Evolutionary conservation across 2,329 filamentous ascomycete genomes (phyloP).

Genomic region (Pseudonectria buxi): DNA sequence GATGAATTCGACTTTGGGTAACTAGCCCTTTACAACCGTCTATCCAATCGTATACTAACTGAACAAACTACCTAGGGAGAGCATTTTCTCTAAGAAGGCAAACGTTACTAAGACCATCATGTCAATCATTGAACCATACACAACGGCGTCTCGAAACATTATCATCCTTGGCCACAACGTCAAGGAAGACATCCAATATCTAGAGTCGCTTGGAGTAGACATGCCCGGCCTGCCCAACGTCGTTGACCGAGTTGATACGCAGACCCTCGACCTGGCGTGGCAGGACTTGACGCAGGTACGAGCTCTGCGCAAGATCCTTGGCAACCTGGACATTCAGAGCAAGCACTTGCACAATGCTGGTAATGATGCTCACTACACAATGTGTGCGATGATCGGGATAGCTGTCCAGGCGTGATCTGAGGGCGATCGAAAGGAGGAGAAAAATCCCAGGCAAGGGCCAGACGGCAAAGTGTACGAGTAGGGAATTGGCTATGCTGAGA

Average conservation of each 20-base stretch:
- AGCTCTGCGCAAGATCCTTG: constrained; percentile 55
- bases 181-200: constrained; percentile 59
- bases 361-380: constrained; percentile 76
- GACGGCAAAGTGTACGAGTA: constrained; percentile 5
- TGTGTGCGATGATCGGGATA: constrained; percentile 61
- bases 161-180: constrained; percentile 76
- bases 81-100: constrained; percentile 31
- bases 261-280: constrained; percentile 60
- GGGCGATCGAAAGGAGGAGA: constrained; percentile 14
- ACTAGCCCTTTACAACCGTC: constrained; percentile 21
- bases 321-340: constrained; percentile 54
- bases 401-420: constrained; percentile 15
- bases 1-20: constrained; percentile 71
- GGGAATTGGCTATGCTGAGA: constrained; percentile 13
- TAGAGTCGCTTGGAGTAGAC: constrained; percentile 59
- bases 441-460: constrained; percentile 1
- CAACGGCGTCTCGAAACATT: constrained; percentile 41
- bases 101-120: constrained; percentile 31
- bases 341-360: constrained; percentile 77
- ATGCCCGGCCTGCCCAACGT: constrained; percentile 44
- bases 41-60: constrained; percentile 5
- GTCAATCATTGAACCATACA: constrained; percentile 28
- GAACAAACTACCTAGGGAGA: constrained; percentile 26
- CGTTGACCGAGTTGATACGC: constrained; percentile 65
- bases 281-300: constrained; percentile 45